Evolutionary conservation across 371 early-diverging fungal species (phyloP), one percentile per base, ranked within the genome.

Genomic region (Mucor sp.): DNA sequence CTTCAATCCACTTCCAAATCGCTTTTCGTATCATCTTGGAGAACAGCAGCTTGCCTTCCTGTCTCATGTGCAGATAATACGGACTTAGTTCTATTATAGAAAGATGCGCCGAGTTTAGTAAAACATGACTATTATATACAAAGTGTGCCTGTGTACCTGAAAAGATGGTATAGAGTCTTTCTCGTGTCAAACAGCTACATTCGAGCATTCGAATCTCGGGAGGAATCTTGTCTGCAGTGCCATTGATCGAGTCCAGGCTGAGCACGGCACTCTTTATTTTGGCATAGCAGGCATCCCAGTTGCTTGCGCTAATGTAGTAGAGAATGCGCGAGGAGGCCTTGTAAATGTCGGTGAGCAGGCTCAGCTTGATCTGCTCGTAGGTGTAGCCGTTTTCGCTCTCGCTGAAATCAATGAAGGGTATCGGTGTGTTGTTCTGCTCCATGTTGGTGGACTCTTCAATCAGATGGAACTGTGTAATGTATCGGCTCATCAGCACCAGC

Each of bases 1-100:
- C 79, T 58, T 93, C 92, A 32, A 95, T 94, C 93, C 93, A 95
- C 67, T 89, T 89, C 94, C 94, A 95, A 60, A 95, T 93, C 6
- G 91, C 88, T 21, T 86, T 87, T 25, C 91, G 85, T 60, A 93
- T 82, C 58, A 90, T 85, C 39, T 87, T 85, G 0, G 92, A 87
- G 67, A 90, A 85, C 11, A 87, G 72, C 25, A 88, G 70, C 69
- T 91, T 92, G 1, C 89, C 89, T 3, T 87, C 76, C 9, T 85
- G 82, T 62, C 88, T 82, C 69, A 94, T 87, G 44, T 87, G 85
- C 33, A 86, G 73, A 65, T 90, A 89, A 23, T 84, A 78, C 7
- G 85, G 81, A 19, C 84, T 86, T 15, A 93, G 55, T 70, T 92
- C 94, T 89, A 53, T 33, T 2, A 30, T 2, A 30, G 30, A 30